Base-by-base conservation (phyloP, 805 yeast species). In the Kodamaea neixiangensis region DNA sequence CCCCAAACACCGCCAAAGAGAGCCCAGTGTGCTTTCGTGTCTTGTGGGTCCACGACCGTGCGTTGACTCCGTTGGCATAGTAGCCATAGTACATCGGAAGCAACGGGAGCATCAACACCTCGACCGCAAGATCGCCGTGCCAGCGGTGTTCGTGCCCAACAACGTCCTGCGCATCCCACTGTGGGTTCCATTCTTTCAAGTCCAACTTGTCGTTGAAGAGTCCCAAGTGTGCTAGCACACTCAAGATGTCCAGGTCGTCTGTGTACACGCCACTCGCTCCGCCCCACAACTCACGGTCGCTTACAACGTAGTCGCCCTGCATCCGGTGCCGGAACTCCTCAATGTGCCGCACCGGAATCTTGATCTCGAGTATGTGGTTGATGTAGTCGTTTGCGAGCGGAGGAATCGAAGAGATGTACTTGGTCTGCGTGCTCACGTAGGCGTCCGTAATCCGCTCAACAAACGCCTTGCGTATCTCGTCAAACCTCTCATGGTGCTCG, bases 181-280 rank as follows among this genome's bases (percentile, higher is more conserved):
- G 47, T 7, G 57, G 39, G 54, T 71, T 71, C 71, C 75, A 66
- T 31, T 58, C 61, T n/a, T 57, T 52, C 52, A 72, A 56, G 49
- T 70, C 67, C 1, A 68, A 47, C 3, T 46, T 64, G 10, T 75
- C 64, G 48, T 77, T 66, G 50, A 85, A 74, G 43, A 85, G 68
- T 0, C 97, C 97, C 54, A 83, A 72, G 60, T 94, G 98, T 54
- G 82, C 79, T 47, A 93, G 69, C 0, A 85, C 86, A 4, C 88
- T 76, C 34, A 93, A 76, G 1, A 92, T 71, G 65, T 93, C 97
- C 0, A 96, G 87, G 66, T 93, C 99, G 67, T 94, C 98, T 0
- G 97, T 89, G 67, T 93, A 94, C 0, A 94, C 75, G 41, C 92
- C 96, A 1, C 92, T 80, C 10, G 63, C 63, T 1, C 78, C 78